Base-by-base conservation (phyloP, 768 basidiomycete species). In the Trametes gibbosa region DNA sequence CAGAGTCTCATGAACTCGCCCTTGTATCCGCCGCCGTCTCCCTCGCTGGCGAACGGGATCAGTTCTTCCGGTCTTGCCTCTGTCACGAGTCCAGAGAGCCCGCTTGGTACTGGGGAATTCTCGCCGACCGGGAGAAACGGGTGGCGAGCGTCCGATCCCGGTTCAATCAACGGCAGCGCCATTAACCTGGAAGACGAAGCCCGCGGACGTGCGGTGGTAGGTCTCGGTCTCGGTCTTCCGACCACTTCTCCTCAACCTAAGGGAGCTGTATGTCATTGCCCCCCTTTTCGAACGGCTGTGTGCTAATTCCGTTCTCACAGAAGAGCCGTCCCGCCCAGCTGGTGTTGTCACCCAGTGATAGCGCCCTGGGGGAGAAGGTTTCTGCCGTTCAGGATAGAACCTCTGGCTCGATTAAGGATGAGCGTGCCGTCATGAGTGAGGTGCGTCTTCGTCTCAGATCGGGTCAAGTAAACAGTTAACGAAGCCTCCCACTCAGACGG, bases 351-450 rank as follows among this genome's bases (percentile, higher is more conserved):
- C 84, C 87, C 0, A 87, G 84, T 58, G 89, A 89, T 59, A 74
- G 80, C 17, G 80, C 80, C 7, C 71, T 89, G 19, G 79, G 78
- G 40, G 72, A 75, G 1, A 80, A 71, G n/a, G 74, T 72, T 21
- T 69, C 73, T 13, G 66, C 67, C 34, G 63, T 69, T 6, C 48
- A 52, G 32, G 72, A 74, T 13, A 53, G 50, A 23, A 68, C 69
- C 29, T 65, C 65, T 5, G 69, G 59, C 29, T 75, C 73, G 24
- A 73, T 68, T 5, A 78, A 79, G 4, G 85, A 85, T 13, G 87
- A 89, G 60, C 68, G 83, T 66, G 71, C 75, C 66, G 78, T 72
- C 46, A 74, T 87, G 71, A 91, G 89, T 69, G 91, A 92, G 69
- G 90, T 90, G 63, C 53, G 83, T 74, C 46, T 43, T 29, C 37